Base-by-base conservation (phyloP, 2,329 filamentous ascomycete genomes). In the Zarea fungicola region DNA sequence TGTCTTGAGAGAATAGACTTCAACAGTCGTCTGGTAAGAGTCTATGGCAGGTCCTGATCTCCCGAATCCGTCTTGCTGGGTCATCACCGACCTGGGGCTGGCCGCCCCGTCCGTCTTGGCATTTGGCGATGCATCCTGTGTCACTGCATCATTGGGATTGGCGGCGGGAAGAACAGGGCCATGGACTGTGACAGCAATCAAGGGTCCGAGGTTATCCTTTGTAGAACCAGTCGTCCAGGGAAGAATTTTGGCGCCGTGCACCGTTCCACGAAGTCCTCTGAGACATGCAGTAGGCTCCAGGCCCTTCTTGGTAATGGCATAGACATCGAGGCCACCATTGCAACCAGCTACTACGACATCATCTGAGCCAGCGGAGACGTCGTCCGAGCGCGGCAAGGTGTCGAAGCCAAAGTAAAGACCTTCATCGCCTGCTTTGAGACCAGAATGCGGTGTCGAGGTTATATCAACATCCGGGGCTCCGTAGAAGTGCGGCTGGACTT, bases 361-460 rank as follows among this genome's bases (percentile, higher is more conserved):
- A 59, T 87, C 78, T 47, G 70, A 68, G 28, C 70, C 70, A 48
- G 66, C 59, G 14, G 57, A 56, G 46, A 64, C 62, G 46, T 68
- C 64, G 6, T 60, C 58, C 34, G 66, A 63, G n/a, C 69, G 64
- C 2, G 77, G 75, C 36, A 95, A 72, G 3, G 75, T 82, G 63
- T 96, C 91, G 58, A 95, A 90, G 6, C 85, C 84, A 62, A 89
- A 93, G 62, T 85, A 88, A 56, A 87, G 89, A 7, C 87, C 88
- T 37, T 78, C 78, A 31, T 84, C 81, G 3, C 84, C 84, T 3
- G 83, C 77, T 55, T 77, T 77, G 59, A 84, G 71, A 9, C 77
- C 78, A 16, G 75, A 69, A 36, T 71, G 72, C 14, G 71, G 66
- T 47, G 76, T 70, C 41, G 84, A 72, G 55, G 89, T 84, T 23